Percentiles rank a stretch among this genome's conserved stretches.
Evolutionary conservation across 306 rosid genomes (phyloP).

Genomic region (Fagus crenata): DNA sequence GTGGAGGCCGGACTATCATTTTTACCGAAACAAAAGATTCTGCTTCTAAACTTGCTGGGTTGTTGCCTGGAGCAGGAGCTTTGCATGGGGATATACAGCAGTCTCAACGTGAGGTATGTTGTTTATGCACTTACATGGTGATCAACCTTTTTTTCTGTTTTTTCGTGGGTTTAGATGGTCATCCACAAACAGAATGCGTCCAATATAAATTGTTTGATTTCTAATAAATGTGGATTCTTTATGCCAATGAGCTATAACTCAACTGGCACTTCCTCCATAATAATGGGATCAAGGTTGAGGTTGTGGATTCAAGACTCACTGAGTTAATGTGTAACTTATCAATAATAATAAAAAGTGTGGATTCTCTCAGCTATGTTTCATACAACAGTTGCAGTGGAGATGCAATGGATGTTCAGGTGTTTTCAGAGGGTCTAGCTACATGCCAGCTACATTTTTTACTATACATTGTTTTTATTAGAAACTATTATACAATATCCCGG

Average conservation of each 20-base stretch:
- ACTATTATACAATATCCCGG: background rate
- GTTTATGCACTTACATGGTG: background rate
- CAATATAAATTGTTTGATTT: background rate
- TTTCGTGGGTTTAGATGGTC: background rate
- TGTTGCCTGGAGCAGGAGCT: conserved; percentile 76
- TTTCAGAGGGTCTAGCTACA: background rate
- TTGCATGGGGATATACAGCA: conserved; percentile 94
- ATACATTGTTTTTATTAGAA: background rate
- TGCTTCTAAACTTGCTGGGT: conserved; percentile 75
- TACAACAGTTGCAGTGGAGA: too few relatives aligned
- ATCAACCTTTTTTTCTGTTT: background rate
- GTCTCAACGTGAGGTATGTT: conserved; percentile 75
- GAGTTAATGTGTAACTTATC: too few relatives aligned
- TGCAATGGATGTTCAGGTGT: too few relatives aligned
- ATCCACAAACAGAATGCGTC: background rate
- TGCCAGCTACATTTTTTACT: background rate
- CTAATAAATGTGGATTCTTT: background rate
- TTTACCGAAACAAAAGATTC: conserved; percentile 84
- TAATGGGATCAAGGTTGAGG: too few relatives aligned
- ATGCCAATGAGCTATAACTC: too few relatives aligned
- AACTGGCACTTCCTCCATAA: too few relatives aligned
- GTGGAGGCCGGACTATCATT: conserved; percentile 88
- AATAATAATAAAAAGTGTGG: too few relatives aligned
- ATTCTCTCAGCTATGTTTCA: too few relatives aligned
- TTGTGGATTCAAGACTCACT: too few relatives aligned